Conservation (phyloP, 352 stramenopile genomes). For the Globisporangium solare region DNA sequence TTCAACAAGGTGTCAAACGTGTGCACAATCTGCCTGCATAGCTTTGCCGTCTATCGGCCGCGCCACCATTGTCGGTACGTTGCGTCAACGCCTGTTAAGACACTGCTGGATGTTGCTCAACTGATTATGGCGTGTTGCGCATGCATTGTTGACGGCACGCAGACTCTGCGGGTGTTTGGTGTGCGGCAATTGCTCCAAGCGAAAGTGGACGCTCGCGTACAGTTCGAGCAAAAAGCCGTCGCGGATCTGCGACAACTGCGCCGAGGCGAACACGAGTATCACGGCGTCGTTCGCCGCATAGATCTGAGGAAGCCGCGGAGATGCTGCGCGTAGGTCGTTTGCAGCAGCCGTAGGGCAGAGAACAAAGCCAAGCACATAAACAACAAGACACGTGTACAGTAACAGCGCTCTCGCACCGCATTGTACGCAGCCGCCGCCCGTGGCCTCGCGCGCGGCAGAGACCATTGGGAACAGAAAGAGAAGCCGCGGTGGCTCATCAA, state of each 20-base stretch:
- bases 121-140: conserved; percentile 2
- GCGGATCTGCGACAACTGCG: conserved; percentile 71
- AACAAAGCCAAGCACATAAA: no score
- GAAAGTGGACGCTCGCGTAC: conserved; percentile 74
- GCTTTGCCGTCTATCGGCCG: conserved; percentile 77
- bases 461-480: no score
- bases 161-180: conserved; percentile 80
- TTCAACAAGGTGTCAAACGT: conserved; percentile 85
- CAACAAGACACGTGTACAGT: no score
- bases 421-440: no score
- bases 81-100: not conserved
- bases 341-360: no score
- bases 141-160: conserved; percentile 4
- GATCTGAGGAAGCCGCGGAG: not conserved
- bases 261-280: conserved; percentile 36
- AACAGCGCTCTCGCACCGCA: no score
- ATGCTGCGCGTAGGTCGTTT: no score
- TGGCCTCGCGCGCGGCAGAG: no score
- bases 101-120: no score
- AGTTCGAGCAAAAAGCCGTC: conserved; percentile 76
- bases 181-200: conserved; percentile 77
- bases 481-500: no score
- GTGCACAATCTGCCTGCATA: conserved; percentile 80
- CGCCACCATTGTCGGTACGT: conserved; percentile 79
- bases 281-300: conserved; percentile 24